Base-by-base conservation (phyloP, 2,329 filamentous ascomycete genomes). In the Stemphylium lycopersici region DNA sequence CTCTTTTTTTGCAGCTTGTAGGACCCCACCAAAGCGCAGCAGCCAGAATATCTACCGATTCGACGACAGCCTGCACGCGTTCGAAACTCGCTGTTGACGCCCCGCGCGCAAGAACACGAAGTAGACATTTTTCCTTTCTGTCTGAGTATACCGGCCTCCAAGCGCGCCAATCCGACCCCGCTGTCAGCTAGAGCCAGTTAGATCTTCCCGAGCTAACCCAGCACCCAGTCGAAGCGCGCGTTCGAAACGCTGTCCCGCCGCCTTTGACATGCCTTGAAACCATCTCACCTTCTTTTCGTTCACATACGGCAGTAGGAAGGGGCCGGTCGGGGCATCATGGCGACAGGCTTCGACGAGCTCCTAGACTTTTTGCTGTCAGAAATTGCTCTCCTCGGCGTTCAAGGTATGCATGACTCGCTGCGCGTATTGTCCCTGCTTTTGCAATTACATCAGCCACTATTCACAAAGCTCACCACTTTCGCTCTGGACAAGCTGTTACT, bases 351-450 rank as follows among this genome's bases (percentile, higher is more conserved):
- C 55, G 84, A 85, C 67, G 78, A 81, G 44, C 73, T 88, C 60
- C 78, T 87, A 57, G 80, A 86, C 66, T 83, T 79, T 72, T 67
- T 87, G 51, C 75, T 87, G 42, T 79, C 81, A 55, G 81, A 85
- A 71, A 81, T 87, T 69, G 84, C 84, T 20, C 77, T 87, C 41
- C 80, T 79, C 61, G 84, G 84, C 59, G 78, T 79, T 47, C 77
- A 81, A 78, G 85, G 85, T 86, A 76, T 65, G 82, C 77, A 48
- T 48, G 39, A 56, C 50, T 61, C 51, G 54, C 34, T 49, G 44
- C 40, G 26, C 44, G 29, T 49, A 20, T 50, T 43, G 52, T 39
- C 38, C 42, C 29, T 43, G 37, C 36, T 53, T 56, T 51, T 33
- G 52, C 48, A 37, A 49, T 22, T 49, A 43, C 40, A 48, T 20